Base-by-base conservation (phyloP, 306 rosid genomes). In the Trifolium dubium region DNA sequence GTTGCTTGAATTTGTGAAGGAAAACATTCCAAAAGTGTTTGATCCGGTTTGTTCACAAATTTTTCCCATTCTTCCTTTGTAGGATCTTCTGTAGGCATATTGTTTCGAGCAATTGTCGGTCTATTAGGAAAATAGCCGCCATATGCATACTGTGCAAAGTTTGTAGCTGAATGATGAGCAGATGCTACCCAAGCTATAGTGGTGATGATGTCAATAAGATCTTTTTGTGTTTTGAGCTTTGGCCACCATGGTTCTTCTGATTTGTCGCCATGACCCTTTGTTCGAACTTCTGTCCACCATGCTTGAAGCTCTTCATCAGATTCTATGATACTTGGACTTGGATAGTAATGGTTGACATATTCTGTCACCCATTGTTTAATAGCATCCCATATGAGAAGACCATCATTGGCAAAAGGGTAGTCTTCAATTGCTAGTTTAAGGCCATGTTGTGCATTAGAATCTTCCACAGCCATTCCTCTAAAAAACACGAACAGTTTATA, bases 241-340 rank as follows among this genome's bases (percentile, higher is more conserved):
- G 86, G 89, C 89, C 89, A 82, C 89, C 89, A 73, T 56, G 86
- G 81, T 47, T 82, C 84, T 30, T 82, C 35, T 1, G 76, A 59
- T 54, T 82, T 85, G 71, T 85, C 89, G 3, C 68, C 79, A 58
- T 83, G 89, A 4, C 89, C 86, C 0, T 69, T 69, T 5, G 74
- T 82, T 46, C 61, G 29, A 5, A 82, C 75, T 50, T 85, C 89
- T 11, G 35, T 77, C 89, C 89, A 85, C 86, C 89, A 85, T 64
- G 76, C 55, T 77, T 85, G 89, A 68, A 85, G 83, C 77, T 85
- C 89, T 12, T 73, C 19, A 35, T 85, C 81, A 51, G 83, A 51
- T 19, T 73, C 77, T 5, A 85, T 50, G 47, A 32, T 31, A 32
- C 53, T 74, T 14, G 67, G 65, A 40, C 13, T 71, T 29, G 86